Conservation (phyloP, 2,329 filamentous ascomycete genomes). For the Neospermospora avenae region DNA sequence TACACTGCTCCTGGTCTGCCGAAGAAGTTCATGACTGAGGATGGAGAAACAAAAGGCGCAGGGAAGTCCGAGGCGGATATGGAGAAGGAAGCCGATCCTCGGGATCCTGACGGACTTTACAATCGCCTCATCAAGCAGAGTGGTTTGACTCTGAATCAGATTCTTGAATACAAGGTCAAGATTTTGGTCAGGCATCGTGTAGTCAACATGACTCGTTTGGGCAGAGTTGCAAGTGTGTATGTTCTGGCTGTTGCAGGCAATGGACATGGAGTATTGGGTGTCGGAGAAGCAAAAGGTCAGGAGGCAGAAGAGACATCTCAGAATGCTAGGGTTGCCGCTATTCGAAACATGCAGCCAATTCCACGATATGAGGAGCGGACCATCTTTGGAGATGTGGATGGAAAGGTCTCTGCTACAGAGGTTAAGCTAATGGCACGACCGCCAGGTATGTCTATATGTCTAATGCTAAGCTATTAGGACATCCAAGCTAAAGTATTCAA, state of each 20-base stretch:
- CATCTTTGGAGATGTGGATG: constrained; percentile 79
- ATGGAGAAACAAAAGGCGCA: constrained; percentile 3
- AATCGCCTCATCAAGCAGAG: constrained; percentile 45
- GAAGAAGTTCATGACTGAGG: constrained; percentile 19
- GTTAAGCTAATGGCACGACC: constrained; percentile 79
- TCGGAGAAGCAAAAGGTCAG: constrained; percentile 86
- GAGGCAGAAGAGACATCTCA: constrained; percentile 64
- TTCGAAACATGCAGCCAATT: constrained; percentile 91
- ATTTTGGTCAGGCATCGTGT: constrained; percentile 71
- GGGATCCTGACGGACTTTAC: constrained; percentile 36
- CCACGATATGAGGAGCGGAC: constrained; percentile 88
- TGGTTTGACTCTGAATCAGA: constrained; percentile 50
- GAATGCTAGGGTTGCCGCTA: constrained; percentile 77
- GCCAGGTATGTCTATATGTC: constrained; percentile 62
- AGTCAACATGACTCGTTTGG: constrained; percentile 91
- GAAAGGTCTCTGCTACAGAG: constrained; percentile 84
- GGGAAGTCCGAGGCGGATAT: constrained; percentile 13
- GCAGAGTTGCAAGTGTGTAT: constrained; percentile 80
- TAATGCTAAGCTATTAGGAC: background rate
- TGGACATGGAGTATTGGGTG: constrained; percentile 76
- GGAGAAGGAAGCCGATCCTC: constrained; percentile 25
- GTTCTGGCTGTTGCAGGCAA: constrained; percentile 83
- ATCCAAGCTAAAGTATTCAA: constrained; percentile 38
- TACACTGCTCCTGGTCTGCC: constrained; percentile 29
- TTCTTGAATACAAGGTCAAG: constrained; percentile 62